Base-by-base conservation (phyloP, 768 basidiomycete genomes). In the Boletus patriciae region DNA sequence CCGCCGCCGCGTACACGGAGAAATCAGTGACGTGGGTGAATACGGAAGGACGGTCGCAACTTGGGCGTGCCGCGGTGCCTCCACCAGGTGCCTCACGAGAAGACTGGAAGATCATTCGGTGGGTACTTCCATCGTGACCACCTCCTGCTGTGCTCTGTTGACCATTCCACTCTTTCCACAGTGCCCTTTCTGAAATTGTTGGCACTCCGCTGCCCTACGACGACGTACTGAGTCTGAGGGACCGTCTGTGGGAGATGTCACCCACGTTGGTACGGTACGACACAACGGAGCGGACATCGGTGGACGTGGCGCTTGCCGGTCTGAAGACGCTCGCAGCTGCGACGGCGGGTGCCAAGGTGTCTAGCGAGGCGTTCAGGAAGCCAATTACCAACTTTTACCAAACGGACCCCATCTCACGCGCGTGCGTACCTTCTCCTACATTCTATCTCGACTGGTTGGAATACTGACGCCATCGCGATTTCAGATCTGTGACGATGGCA, bases 81-180 rank as follows among this genome's bases (percentile, higher is more conserved):
- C 90, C 94, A 23, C 97, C 97, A n/a, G 97, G 95, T 42, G 92
- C 94, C 2, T 84, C 92, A 4, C 78, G 97, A 40, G 97, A 99
- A 73, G 97, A 98, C 66, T 98, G 94, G 94, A 96, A 97, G 79
- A 90, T 98, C 66, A 81, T 98, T 62, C 87, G 92, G 90, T 91
- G 58, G 27, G 83, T 71, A 6, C 21, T 38, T 40, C 3, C 16
- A 19, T 29, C 34, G 9, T 40, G 40, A 19, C 29, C 15, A 13
- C 16, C 29, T 21, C 1, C 1, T 7, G 0, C 13, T 31, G 10
- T 53, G 18, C 42, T 6, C 1, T 31, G 34, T 42, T 54, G 10
- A 61, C 10, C 50, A 42, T 37, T 29, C 27, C 25, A 21, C 48
- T 42, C 51, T 33, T 23, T 33, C 11, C 0, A 5, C 58, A 91